Evolutionary conservation across 257 asterid species (phyloP), one percentile per base, ranked within the genome.

Genomic region (Solanum piurae): DNA sequence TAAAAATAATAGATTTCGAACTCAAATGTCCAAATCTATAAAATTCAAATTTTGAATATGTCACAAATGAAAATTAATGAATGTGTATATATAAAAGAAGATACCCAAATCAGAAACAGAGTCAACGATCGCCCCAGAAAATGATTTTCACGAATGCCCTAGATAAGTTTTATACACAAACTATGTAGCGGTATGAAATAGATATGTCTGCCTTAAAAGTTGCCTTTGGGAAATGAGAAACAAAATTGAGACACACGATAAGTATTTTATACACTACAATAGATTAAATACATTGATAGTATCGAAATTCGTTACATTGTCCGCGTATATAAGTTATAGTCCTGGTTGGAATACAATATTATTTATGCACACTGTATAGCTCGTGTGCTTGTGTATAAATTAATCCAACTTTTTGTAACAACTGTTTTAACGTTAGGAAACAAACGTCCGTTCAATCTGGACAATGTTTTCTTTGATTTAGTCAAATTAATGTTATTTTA

Each of bases 401-500:
- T 80, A 80, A 27, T 80, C 6, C 85, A 80, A 85, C 9, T 12
- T 66, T 21, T 44, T 25, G 16, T 5, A 58, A 55, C 29, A 1
- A 66, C 34, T 92, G 94, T 89, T 90, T 86, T 92, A 90, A 31
- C 76, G 83, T 71, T 71, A 44, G 44, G 90, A 83, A 89, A 91
- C 95, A 91, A 88, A 86, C 36, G 77, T 84, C 92, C 89, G 72
- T 44, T 64, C 87, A 68, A 55, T 73, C 69, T 83, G 93, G 92
- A 68, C 69, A 85, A 5, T 86, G 91, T 89, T 86, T 89, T 87
- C 88, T 88, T 25, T 33, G 73, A 49, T 79, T 84, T 88, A 88
- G 90, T 89, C 92, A 90, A 89, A 89, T 62, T 86, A 90, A 89
- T 88, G 44, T 52, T 87, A 55, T 33, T 86, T 46, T 36, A 2